These are phyloP conservation scores for Periglandula ipomoeae DNA, from an alignment of 2,329 filamentous ascomycete genomes.

Conservation along the genomic window DNA sequence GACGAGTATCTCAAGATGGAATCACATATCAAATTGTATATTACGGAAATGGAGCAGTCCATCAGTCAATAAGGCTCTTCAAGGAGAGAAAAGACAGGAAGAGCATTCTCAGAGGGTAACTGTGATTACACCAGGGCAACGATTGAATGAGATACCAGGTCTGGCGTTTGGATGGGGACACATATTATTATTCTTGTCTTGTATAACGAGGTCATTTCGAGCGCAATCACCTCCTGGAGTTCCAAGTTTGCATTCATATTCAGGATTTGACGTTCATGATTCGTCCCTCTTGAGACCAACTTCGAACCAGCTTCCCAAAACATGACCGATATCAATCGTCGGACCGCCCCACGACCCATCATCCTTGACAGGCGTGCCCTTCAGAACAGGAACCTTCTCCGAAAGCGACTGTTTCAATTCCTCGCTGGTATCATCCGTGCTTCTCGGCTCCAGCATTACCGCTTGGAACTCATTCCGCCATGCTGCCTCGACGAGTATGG, in stretches of 20 bases:
- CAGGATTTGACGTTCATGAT: background rate
- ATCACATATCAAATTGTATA: conserved; percentile 92
- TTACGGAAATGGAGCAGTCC: conserved; percentile 96
- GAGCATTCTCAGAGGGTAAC: too few species aligned
- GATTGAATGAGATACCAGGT: conserved; percentile 27
- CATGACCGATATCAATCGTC: conserved; percentile 45
- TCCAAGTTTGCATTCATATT: background rate
- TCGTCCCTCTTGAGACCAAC: background rate
- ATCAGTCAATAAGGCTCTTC: conserved; percentile 31
- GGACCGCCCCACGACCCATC: conserved; percentile 48
- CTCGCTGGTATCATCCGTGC: conserved; percentile 16
- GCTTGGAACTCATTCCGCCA: conserved; percentile 32
- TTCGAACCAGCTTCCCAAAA: conserved; percentile 58
- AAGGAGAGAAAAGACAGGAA: too few species aligned
- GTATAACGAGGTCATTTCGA: background rate
- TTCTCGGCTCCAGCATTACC: conserved; percentile 37
- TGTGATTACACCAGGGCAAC: conserved; percentile 10
- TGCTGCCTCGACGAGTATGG: conserved; percentile 54
- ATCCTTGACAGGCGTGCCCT: conserved; percentile 41
- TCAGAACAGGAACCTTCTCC: conserved; percentile 53
- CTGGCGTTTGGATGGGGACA: conserved; percentile 25
- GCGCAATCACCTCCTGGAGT: background rate
- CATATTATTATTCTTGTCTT: background rate
- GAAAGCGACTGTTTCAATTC: conserved; percentile 31
- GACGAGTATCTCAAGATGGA: conserved; percentile 98